Conservation (phyloP, 2,329 filamentous ascomycete species). For the Penicillium sp. region DNA sequence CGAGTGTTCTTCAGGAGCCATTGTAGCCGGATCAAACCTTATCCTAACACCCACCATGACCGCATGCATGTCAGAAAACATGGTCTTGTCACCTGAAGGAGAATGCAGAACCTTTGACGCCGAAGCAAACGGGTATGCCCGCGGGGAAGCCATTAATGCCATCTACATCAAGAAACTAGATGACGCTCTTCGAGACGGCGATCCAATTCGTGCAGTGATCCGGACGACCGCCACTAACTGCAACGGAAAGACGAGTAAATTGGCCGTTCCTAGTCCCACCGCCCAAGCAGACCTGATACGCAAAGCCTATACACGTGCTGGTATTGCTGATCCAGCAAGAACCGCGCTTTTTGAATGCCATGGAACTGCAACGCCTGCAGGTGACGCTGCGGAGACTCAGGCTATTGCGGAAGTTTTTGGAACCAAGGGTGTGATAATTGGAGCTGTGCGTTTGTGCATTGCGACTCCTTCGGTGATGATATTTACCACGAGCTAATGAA, state of each 20-base stretch:
- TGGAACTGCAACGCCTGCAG: conserved; percentile 19
- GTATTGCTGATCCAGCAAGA: conserved; percentile 5
- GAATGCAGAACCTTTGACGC: conserved; percentile 29
- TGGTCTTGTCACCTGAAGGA: conserved; percentile 37
- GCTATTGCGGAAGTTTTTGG: conserved; percentile 13
- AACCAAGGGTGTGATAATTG: conserved; percentile 5
- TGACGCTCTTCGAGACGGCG: conserved; percentile 30
- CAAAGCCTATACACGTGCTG: conserved; percentile 6
- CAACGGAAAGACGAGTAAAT: conserved; percentile 22
- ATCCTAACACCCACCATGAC: conserved; percentile 37
- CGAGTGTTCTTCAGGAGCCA: conserved; percentile 20
- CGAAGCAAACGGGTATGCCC: conserved; percentile 34
- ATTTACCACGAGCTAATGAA: not conserved
- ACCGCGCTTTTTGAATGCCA: conserved; percentile 22
- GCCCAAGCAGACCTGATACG: conserved; percentile 2
- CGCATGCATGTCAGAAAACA: conserved; percentile 32
- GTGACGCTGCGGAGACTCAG: conserved; percentile 12
- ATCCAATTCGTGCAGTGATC: conserved; percentile 36
- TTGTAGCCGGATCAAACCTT: conserved; percentile 40
- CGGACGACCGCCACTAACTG: conserved; percentile 24
- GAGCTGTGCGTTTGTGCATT: conserved; percentile 6
- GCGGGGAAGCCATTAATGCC: conserved; percentile 37
- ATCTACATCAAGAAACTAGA: conserved; percentile 32
- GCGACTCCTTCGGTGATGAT: not conserved
- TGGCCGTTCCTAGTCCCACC: not conserved